Percentiles rank a stretch among this genome's conserved stretches.
Conservation (phyloP, 1,284 basidiomycete species). For the Ganoderma resinaceum region DNA sequence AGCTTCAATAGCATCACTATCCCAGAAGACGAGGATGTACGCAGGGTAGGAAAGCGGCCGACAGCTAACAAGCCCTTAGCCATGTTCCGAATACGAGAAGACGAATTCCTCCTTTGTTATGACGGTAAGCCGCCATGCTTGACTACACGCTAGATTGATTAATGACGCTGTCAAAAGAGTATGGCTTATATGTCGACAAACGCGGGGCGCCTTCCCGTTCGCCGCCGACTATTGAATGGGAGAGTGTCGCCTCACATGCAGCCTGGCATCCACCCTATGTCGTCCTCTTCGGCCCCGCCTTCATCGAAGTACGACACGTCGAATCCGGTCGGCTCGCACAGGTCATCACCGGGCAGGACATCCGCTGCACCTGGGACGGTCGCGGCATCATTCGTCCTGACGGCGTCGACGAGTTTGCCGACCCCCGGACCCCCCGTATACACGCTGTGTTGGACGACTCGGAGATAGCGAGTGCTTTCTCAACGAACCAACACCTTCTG, state of each 20-base stretch:
- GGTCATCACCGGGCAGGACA: conserved; percentile 83
- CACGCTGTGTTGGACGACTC: conserved; percentile 76
- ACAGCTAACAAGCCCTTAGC: conserved; percentile 85
- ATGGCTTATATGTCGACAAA: conserved; percentile 89
- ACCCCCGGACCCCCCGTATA: conserved; percentile 72
- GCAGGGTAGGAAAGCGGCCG: conserved; percentile 79
- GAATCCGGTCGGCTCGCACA: conserved; percentile 88
- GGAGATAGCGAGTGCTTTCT: conserved; percentile 43
- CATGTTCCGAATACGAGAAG: conserved; percentile 89
- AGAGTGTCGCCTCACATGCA: conserved; percentile 87
- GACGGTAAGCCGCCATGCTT: conserved; percentile 61
- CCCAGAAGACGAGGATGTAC: conserved; percentile 78
- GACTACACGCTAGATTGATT: background rate
- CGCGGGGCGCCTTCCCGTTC: conserved; percentile 84
- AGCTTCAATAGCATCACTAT: conserved; percentile 91
- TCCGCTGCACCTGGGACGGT: conserved; percentile 91
- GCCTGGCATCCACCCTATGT: conserved; percentile 91
- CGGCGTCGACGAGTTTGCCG: conserved; percentile 46
- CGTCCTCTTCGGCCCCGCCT: conserved; percentile 88
- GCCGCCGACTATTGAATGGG: conserved; percentile 89
- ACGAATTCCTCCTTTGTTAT: conserved; percentile 93
- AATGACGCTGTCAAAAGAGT: conserved; percentile 64
- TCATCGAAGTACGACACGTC: conserved; percentile 92
- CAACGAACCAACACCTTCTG: conserved; percentile 4
- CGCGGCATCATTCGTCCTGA: conserved; percentile 58